phyloP scores from a whole-genome alignment of 106 monocot species.

The Narthecium ossifragum region DNA sequence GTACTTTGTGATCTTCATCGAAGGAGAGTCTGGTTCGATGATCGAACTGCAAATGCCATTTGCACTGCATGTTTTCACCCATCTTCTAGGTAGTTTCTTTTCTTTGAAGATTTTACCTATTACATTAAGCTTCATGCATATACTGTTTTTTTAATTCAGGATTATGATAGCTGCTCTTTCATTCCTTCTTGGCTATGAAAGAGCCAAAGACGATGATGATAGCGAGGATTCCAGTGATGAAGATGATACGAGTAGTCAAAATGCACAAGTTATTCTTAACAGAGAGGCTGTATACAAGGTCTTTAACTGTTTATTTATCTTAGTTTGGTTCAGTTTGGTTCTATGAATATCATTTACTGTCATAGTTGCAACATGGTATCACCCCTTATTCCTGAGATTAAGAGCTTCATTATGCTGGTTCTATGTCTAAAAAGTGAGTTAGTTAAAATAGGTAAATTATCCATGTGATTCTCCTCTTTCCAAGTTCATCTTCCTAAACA shows the following conservation, averaged over 20 bases:
- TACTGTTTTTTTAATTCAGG: slow-evolving; percentile 33
- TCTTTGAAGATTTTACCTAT: neutral
- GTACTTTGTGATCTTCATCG: slow-evolving; percentile 92
- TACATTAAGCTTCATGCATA: neutral
- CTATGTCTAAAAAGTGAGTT: too few relatives aligned
- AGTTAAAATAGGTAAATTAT: too few relatives aligned
- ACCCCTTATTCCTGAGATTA: too few relatives aligned
- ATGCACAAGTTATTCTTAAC: slow-evolving; percentile 52
- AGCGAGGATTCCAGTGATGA: slow-evolving; percentile 67
- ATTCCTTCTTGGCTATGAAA: slow-evolving; percentile 83
- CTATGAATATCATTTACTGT: too few relatives aligned
- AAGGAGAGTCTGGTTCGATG: slow-evolving; percentile 95
- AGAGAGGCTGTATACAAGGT: slow-evolving; percentile 93
- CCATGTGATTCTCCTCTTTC: too few relatives aligned
- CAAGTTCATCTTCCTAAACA: too few relatives aligned
- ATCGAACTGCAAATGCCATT: slow-evolving; percentile 86
- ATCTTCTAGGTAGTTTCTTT: slow-evolving; percentile 51
- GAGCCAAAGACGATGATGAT: slow-evolving; percentile 49
- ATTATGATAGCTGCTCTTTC: slow-evolving; percentile 78
- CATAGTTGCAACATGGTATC: too few relatives aligned
- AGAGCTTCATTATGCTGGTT: too few relatives aligned
- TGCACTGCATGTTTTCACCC: slow-evolving; percentile 83
- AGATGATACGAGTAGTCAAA: slow-evolving; percentile 45
- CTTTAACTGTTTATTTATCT: neutral
- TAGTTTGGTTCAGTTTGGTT: neutral